Percentiles rank a stretch among this genome's conserved stretches.
phyloP scores from a whole-genome alignment of 495 filamentous ascomycete species.

The Podospora bellae-mahoneyi region DNA sequence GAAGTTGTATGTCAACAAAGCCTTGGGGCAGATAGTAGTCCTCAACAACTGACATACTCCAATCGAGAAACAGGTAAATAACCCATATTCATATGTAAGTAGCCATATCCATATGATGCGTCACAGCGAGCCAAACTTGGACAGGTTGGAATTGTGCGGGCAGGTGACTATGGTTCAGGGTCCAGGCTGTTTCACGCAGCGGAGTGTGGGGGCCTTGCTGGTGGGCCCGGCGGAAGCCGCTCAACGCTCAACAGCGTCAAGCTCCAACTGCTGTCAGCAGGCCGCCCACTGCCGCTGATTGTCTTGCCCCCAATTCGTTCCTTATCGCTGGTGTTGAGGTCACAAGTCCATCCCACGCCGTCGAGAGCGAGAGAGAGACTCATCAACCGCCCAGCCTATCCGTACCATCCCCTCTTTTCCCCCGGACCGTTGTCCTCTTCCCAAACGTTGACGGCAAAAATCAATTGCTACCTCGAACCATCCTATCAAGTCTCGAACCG shows the following conservation, averaged over 20 bases:
- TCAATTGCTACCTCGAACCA: not conserved
- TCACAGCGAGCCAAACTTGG: not conserved
- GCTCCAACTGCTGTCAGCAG: constrained; percentile 16
- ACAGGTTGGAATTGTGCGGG: not conserved
- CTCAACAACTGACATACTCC: not conserved
- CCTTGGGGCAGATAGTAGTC: not conserved
- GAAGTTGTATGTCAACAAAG: not conserved
- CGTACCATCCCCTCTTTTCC: not conserved
- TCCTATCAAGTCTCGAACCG: not conserved
- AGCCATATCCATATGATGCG: not conserved
- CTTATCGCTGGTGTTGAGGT: constrained; percentile 11
- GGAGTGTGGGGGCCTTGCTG: not conserved
- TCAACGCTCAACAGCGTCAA: not conserved
- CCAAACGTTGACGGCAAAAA: not conserved
- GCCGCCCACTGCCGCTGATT: constrained; percentile 8
- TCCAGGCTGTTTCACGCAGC: not conserved
- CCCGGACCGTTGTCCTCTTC: not conserved
- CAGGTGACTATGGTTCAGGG: constrained; percentile 3
- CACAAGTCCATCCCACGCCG: constrained; percentile 14
- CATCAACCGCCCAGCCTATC: constrained; percentile 2
- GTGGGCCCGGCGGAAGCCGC: constrained; percentile 1
- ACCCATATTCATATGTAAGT: not conserved
- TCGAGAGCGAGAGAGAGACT: not conserved
- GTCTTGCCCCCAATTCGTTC: constrained; percentile 4
- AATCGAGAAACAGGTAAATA: not conserved